These are phyloP conservation scores for Leccinum arenicola DNA, from an alignment of 768 basidiomycete genomes.

Conservation along the genomic window DNA sequence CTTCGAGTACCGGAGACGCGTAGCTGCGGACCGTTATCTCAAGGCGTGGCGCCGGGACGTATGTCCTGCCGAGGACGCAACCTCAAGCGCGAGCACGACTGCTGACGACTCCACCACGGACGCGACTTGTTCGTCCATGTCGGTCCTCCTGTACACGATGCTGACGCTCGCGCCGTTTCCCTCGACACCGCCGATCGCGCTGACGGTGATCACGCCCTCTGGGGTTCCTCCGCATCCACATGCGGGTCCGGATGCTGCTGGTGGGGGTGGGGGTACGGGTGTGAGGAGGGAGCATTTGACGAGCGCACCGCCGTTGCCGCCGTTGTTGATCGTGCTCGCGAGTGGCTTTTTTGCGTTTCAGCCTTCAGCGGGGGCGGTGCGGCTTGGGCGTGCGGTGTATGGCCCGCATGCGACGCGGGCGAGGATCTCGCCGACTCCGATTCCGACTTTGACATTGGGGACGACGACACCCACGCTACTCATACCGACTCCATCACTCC, in stretches of 20 bases:
- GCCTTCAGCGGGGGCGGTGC: constrained; percentile 24
- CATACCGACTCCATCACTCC: constrained; percentile 30
- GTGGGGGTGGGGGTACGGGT: background rate
- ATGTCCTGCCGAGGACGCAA: background rate
- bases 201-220: constrained; percentile 16
- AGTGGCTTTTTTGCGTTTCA: constrained; percentile 12
- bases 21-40: constrained; percentile 21
- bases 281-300: constrained; percentile 22
- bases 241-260: constrained; percentile 7
- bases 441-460: no score
- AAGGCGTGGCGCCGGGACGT: constrained; percentile 24
- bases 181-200: constrained; percentile 18
- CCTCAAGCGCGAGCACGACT: background rate
- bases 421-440: background rate
- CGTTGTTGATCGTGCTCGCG: constrained; percentile 26
- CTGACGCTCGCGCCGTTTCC: constrained; percentile 34
- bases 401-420: constrained; percentile 17
- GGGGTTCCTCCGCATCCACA: constrained; percentile 8
- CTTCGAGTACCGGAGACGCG: constrained; percentile 22
- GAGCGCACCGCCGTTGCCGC: constrained; percentile 33
- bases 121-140: constrained; percentile 18
- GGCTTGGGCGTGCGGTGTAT: constrained; percentile 16
- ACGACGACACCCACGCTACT: background rate
- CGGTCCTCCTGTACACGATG: constrained; percentile 34
- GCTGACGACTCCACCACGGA: background rate